These are phyloP conservation scores for Kodamaea hsintzibuensis DNA, from an alignment of 805 yeast species.

Conservation along the genomic window DNA sequence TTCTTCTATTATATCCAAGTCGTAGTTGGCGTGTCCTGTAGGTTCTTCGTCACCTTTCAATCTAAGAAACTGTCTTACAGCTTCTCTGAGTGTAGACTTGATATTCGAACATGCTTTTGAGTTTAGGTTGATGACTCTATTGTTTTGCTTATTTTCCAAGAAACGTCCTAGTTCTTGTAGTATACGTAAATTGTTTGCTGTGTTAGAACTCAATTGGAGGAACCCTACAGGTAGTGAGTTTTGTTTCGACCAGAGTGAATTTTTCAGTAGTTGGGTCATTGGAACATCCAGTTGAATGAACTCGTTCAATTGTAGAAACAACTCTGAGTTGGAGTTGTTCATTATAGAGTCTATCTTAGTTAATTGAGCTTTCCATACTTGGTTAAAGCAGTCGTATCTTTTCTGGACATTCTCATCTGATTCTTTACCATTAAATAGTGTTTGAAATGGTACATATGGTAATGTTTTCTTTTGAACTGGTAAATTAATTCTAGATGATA, in stretches of 20 bases:
- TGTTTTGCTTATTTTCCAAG: slow-evolving; percentile 13
- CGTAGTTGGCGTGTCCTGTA: slow-evolving; percentile 26
- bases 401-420: slow-evolving; percentile 18
- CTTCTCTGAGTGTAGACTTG: slow-evolving; percentile 33
- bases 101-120: slow-evolving; percentile 35
- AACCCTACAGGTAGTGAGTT: slow-evolving; percentile 33
- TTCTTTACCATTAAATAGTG: slow-evolving; percentile 27
- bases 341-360: slow-evolving; percentile 28
- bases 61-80: slow-evolving; percentile 32
- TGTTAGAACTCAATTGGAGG: slow-evolving; percentile 39
- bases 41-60: slow-evolving; percentile 9
- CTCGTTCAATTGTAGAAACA: slow-evolving; percentile 27
- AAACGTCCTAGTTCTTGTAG: slow-evolving; percentile 33
- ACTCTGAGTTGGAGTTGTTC: slow-evolving; percentile 31
- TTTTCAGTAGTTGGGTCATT: slow-evolving; percentile 4
- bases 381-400: slow-evolving; percentile 25
- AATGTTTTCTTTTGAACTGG: neutral
- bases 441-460: slow-evolving; percentile 15
- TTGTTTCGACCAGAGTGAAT: slow-evolving; percentile 3
- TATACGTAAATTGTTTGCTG: slow-evolving; percentile 41
- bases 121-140: slow-evolving; percentile 28
- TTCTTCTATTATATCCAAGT: slow-evolving; percentile 36
- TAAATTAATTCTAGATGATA: neutral
- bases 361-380: slow-evolving; percentile 32
- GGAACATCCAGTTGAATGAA: slow-evolving; percentile 21